These are phyloP conservation scores for Candida krabiensis DNA, from an alignment of 805 yeast genomes.

Conservation along the genomic window DNA sequence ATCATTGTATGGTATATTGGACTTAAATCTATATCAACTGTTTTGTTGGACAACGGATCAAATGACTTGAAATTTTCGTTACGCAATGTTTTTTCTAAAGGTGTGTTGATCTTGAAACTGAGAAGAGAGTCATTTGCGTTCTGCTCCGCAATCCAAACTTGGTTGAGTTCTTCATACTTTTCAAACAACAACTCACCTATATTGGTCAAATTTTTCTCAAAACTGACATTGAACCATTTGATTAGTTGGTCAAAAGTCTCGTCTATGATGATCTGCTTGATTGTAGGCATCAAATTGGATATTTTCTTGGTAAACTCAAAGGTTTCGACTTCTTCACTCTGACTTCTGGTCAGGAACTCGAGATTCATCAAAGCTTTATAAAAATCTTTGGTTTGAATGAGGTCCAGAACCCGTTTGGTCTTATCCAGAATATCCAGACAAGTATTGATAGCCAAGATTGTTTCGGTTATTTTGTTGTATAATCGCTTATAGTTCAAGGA, in stretches of 20 bases:
- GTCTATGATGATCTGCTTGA: slow-evolving; percentile 69
- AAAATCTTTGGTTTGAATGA: slow-evolving; percentile 71
- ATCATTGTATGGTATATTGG: slow-evolving; percentile 80
- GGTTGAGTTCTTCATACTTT: slow-evolving; percentile 54
- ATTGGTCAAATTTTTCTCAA: slow-evolving; percentile 58
- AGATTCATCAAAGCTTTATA: slow-evolving; percentile 84
- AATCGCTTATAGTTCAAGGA: slow-evolving; percentile 63
- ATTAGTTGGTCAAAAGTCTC: slow-evolving; percentile 68
- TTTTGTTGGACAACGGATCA: slow-evolving; percentile 48
- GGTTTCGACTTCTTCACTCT: slow-evolving; percentile 60
- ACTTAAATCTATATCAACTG: slow-evolving; percentile 56
- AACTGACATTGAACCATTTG: slow-evolving; percentile 60
- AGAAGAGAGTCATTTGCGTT: slow-evolving; percentile 43
- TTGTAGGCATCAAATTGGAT: slow-evolving; percentile 71
- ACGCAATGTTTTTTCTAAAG: slow-evolving; percentile 79
- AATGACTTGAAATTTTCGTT: slow-evolving; percentile 41
- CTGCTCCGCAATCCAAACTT: slow-evolving; percentile 56
- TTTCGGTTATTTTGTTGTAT: slow-evolving; percentile 66
- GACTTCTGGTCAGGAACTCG: slow-evolving; percentile 69
- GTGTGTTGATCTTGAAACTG: slow-evolving; percentile 74
- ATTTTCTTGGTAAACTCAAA: slow-evolving; percentile 77
- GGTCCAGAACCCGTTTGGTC: slow-evolving; percentile 80
- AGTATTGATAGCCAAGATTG: slow-evolving; percentile 64
- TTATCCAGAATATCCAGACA: slow-evolving; percentile 82
- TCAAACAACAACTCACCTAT: slow-evolving; percentile 60